A percentile compares a stretch with the other conserved stretches of the same genome.
These are phyloP conservation scores for Pythium chondricola DNA, from an alignment of 352 stramenopile genomes.

Conservation along the genomic window DNA sequence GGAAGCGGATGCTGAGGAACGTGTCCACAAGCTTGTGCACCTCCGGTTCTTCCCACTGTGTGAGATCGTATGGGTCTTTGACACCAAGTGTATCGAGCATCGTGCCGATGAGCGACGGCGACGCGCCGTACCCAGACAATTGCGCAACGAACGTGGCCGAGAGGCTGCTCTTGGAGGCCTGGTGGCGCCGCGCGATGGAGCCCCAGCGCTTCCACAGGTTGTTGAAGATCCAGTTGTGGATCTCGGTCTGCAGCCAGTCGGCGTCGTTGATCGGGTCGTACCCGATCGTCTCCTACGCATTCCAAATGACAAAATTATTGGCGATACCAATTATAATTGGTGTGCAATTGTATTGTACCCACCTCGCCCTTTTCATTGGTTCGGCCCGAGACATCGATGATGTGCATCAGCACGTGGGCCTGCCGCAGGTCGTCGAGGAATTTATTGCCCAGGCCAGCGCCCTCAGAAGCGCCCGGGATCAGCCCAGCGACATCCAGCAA, in stretches of 20 bases:
- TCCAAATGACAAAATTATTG: too few relatives aligned
- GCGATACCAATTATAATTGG: too few relatives aligned
- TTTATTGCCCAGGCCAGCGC: constrained; percentile 97
- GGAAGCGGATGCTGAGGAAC: constrained; percentile 79
- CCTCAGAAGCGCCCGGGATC: constrained; percentile 82
- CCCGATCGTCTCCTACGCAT: constrained; percentile 56
- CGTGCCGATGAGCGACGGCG: constrained; percentile 61
- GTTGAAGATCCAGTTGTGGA: constrained; percentile 86
- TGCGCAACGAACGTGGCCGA: constrained; percentile 64
- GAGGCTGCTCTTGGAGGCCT: constrained; percentile 65
- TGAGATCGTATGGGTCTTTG: constrained; percentile 63
- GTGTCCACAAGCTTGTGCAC: constrained; percentile 72
- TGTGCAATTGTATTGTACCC: not conserved
- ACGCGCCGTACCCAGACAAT: constrained; percentile 74
- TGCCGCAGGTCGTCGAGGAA: constrained; percentile 93
- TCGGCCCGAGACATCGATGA: constrained; percentile 83
- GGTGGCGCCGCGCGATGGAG: constrained; percentile 71
- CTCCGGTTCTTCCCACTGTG: constrained; percentile 44
- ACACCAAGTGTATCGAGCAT: constrained; percentile 57
- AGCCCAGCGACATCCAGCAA: constrained; percentile 78
- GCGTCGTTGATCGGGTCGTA: constrained; percentile 88
- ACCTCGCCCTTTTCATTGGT: constrained; percentile 87
- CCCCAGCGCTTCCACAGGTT: constrained; percentile 84
- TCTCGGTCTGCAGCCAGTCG: constrained; percentile 81
- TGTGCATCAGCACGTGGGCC: constrained; percentile 87